Percentiles rank a stretch among this genome's conserved stretches.
Evolutionary conservation across 2,329 filamentous ascomycete genomes (phyloP).

Genomic region (Hypoxylon sp.): DNA sequence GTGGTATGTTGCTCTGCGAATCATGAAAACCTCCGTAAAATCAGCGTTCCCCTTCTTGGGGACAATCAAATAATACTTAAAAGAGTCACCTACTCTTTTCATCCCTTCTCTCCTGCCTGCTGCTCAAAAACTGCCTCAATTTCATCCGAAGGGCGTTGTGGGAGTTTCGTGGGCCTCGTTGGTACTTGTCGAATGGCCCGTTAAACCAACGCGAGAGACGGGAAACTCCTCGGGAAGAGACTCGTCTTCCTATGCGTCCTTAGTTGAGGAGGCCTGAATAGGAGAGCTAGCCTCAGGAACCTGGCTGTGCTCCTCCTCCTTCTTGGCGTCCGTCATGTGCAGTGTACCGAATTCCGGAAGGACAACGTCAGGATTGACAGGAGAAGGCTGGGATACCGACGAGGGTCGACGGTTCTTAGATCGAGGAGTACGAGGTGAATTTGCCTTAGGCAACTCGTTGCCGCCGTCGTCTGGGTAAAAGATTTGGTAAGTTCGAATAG

Average conservation of each 20-base stretch:
- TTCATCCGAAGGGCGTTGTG: not conserved
- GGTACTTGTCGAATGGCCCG: not conserved
- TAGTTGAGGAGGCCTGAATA: not conserved
- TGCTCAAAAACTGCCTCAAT: not conserved
- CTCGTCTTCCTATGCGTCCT: not conserved
- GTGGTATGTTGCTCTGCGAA: constrained; percentile 1
- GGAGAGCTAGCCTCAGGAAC: not conserved
- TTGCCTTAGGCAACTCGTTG: not conserved
- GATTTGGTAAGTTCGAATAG: not conserved
- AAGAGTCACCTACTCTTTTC: not conserved
- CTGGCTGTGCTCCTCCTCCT: not conserved
- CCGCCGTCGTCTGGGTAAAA: not conserved
- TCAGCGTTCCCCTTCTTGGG: not conserved
- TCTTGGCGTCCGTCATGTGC: not conserved
- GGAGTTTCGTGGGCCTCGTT: not conserved
- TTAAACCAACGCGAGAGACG: not conserved
- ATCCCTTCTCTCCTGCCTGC: not conserved
- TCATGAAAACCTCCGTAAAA: not conserved
- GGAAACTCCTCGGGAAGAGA: not conserved
- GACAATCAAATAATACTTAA: not conserved
- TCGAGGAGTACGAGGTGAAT: not conserved
- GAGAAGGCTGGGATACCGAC: not conserved
- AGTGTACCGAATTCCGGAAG: not conserved
- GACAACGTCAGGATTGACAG: not conserved
- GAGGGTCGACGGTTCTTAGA: not conserved